Evolutionary conservation across 2,329 filamentous ascomycete species (phyloP).

Genomic region (Diaporthe australafricana): DNA sequence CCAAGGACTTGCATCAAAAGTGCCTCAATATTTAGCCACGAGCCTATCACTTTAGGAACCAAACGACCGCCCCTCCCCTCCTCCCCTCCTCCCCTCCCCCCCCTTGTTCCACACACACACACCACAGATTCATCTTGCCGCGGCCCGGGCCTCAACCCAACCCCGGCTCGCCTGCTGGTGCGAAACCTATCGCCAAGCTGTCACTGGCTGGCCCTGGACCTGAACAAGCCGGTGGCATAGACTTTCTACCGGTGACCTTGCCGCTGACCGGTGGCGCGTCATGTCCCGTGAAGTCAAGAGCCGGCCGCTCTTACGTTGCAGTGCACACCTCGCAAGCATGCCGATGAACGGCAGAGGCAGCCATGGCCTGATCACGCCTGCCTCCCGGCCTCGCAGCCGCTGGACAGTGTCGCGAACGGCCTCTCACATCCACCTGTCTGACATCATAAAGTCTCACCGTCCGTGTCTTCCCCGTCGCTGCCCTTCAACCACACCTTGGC

Average conservation of each 20-base stretch:
- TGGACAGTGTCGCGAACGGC: not conserved
- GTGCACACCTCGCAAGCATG: not conserved
- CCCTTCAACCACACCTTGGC: conserved; percentile 73
- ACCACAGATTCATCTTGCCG: not conserved
- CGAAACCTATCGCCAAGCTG: conserved; percentile 5
- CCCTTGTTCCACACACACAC: no score
- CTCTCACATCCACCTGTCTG: not conserved
- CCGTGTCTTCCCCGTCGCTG: conserved; percentile 56
- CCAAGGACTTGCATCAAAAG: not conserved
- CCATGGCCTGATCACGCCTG: no score
- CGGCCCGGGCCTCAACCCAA: conserved; percentile 15
- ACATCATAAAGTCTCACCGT: conserved; percentile 41
- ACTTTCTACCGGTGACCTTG: no score
- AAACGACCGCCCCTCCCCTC: no score
- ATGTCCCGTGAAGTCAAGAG: not conserved
- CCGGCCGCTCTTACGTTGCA: not conserved
- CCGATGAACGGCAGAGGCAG: not conserved
- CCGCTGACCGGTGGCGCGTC: no score
- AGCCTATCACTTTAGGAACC: not conserved
- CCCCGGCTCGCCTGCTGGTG: not conserved
- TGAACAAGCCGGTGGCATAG: not conserved
- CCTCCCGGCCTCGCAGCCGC: not conserved
- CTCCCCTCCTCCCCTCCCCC: no score
- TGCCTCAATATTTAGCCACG: not conserved
- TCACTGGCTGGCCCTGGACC: not conserved